Percentiles rank a stretch among this genome's conserved stretches.
phyloP scores from a whole-genome alignment of 2,329 filamentous ascomycete species.

The Pyricularia sp. region DNA sequence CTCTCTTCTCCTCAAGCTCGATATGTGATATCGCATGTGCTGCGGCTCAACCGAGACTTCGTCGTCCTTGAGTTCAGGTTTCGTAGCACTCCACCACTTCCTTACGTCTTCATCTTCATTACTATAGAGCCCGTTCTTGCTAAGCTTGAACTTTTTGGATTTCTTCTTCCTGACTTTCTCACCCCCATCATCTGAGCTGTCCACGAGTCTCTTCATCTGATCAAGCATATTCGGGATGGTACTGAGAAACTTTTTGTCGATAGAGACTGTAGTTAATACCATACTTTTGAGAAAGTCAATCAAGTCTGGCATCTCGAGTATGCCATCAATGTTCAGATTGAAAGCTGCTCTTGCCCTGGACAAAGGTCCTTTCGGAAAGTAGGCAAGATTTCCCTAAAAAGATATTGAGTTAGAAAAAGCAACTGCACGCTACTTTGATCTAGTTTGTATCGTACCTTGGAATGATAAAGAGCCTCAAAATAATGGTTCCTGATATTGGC shows the following conservation, averaged over 20 bases:
- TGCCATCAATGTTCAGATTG: slow-evolving; percentile 50
- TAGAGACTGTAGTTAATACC: slow-evolving; percentile 54
- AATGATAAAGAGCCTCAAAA: slow-evolving; percentile 51
- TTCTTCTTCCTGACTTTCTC: slow-evolving; percentile 37
- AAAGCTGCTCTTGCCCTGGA: slow-evolving; percentile 66
- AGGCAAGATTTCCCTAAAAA: slow-evolving; percentile 61
- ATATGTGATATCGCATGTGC: slow-evolving; percentile 52
- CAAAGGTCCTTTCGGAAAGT: slow-evolving; percentile 75
- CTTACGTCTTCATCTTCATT: slow-evolving; percentile 55
- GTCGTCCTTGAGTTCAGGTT: slow-evolving; percentile 37
- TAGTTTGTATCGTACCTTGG: slow-evolving; percentile 36
- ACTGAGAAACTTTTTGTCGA: slow-evolving; percentile 75
- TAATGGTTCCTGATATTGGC: slow-evolving; percentile 50
- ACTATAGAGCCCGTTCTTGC: slow-evolving; percentile 60
- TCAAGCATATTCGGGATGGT: slow-evolving; percentile 54
- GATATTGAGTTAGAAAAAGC: background rate
- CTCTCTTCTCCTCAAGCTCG: slow-evolving; percentile 61
- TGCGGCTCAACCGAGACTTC: slow-evolving; percentile 37
- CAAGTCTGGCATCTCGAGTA: slow-evolving; percentile 52
- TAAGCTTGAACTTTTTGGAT: slow-evolving; percentile 55
- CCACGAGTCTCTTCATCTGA: slow-evolving; percentile 44
- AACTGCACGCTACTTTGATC: background rate
- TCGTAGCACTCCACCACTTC: slow-evolving; percentile 60
- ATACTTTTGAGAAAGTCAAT: slow-evolving; percentile 60
- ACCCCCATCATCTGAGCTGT: slow-evolving; percentile 40